Conservation (phyloP, 768 basidiomycete species). For the Auriscalpium microsporum region DNA sequence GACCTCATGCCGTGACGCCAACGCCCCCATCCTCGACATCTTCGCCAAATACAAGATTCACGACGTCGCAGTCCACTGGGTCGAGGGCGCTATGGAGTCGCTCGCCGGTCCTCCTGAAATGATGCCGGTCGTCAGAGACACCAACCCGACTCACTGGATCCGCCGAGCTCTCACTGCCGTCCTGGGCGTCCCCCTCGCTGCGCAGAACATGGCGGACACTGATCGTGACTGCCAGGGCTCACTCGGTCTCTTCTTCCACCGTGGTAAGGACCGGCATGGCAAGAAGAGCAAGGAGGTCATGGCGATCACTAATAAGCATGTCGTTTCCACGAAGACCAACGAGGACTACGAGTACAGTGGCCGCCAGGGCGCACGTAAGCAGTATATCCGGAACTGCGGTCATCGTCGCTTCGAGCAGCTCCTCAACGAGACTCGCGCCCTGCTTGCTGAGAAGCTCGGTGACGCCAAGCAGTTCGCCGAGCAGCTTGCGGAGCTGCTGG, state of each 20-base stretch:
- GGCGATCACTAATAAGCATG: conserved; percentile 17
- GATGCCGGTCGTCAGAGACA: neutral
- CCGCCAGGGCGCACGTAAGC: neutral
- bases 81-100: conserved; percentile 8
- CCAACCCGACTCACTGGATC: neutral
- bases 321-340: conserved; percentile 20
- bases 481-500: neutral
- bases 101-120: conserved; percentile 4
- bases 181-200: no score
- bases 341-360: neutral
- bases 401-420: neutral
- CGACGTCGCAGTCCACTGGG: conserved; percentile 13
- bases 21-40: conserved; percentile 13
- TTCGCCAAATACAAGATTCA: conserved; percentile 9
- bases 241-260: conserved; percentile 4
- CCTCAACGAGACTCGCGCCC: neutral
- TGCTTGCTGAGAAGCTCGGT: neutral
- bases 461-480: neutral
- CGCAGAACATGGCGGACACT: no score
- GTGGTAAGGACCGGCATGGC: no score
- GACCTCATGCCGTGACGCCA: conserved; percentile 13
- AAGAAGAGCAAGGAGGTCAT: no score
- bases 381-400: neutral
- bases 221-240: no score
- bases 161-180: no score